Evolutionary conservation across 805 yeast genomes (phyloP), one percentile per base, ranked within the genome.

Genomic region (Candida adriatica): DNA sequence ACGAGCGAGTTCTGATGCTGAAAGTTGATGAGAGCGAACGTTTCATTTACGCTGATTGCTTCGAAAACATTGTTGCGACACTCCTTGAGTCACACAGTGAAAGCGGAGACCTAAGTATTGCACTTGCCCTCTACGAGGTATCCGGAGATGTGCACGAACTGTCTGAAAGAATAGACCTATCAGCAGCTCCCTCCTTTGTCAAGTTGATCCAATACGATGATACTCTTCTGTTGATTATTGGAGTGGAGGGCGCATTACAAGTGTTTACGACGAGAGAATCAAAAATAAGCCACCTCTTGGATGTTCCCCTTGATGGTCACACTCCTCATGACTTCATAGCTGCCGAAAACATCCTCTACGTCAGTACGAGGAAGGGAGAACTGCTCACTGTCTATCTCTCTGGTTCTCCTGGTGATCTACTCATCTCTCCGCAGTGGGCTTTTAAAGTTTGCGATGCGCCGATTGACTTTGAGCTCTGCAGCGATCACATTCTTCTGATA

Each of bases 361-460:
- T 51, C 13, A 42, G 47, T n/a, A 44, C 53, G 7, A 37, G 53
- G 30, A 24, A 15, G 24, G 55, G 55, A 8, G 39, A 41, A 8
- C 39, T 31, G 13, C 13, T 27, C 0, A 19, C 34, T 5, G 44
- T 30, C 25, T 24, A 24, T 7, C 22, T 45, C 6, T 10, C 28
- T 2, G 30, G 26, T 4, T 9, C 20, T 4, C 11, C 23, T 2
- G 20, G n/a, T 2, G 26, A 20, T 3, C 7, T 27, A 7, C 9
- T 9, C 5, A 5, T 43, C 3, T 6, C 16, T 6, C 16, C 21
- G 6, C 15, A n/a, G 16, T 24, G 18, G 13, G 23, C 24, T 0
- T 11, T 46, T 1, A 26, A 34, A 6, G 23, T 50, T 2, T 26
- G 41, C 10, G 38, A 43, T 4, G 16, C 32, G 4, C 56, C 54